Conservation (phyloP, 768 basidiomycete genomes). For the Pleurotus giganteus region DNA sequence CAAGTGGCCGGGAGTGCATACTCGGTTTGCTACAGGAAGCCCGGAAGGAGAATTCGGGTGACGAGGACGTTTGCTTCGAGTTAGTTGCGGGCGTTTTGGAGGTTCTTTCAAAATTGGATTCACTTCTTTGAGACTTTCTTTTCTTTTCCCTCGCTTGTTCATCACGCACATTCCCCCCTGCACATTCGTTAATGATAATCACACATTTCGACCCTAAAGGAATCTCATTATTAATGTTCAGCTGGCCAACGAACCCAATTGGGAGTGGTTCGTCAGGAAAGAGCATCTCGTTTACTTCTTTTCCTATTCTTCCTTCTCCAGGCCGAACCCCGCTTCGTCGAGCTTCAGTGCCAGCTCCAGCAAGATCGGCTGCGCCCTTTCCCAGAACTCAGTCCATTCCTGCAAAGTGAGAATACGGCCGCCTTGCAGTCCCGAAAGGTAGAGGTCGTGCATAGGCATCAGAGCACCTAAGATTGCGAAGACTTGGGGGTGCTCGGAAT, state of each 20-base stretch:
- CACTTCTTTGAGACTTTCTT: constrained; percentile 50
- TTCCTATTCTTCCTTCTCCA: constrained; percentile 18
- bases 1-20: constrained; percentile 59
- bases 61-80: constrained; percentile 88
- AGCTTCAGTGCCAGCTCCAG: constrained; percentile 20
- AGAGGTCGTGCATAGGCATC: constrained; percentile 19
- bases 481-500: constrained; percentile 17
- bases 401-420: not conserved
- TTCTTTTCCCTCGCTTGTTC: constrained; percentile 2
- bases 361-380: constrained; percentile 21
- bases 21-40: constrained; percentile 75
- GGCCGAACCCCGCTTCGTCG: constrained; percentile 24
- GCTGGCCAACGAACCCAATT: not conserved
- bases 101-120: constrained; percentile 91
- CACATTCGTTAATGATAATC: not conserved
- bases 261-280: not conserved
- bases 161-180: not conserved
- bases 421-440: constrained; percentile 12
- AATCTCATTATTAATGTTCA: not conserved
- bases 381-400: constrained; percentile 22
- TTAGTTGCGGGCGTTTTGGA: constrained; percentile 90
- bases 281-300: not conserved
- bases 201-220: not conserved
- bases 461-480: constrained; percentile 24
- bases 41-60: constrained; percentile 62